Evolutionary conservation across 345 rosid genomes (phyloP).

Genomic region (Ricinus communis): DNA sequence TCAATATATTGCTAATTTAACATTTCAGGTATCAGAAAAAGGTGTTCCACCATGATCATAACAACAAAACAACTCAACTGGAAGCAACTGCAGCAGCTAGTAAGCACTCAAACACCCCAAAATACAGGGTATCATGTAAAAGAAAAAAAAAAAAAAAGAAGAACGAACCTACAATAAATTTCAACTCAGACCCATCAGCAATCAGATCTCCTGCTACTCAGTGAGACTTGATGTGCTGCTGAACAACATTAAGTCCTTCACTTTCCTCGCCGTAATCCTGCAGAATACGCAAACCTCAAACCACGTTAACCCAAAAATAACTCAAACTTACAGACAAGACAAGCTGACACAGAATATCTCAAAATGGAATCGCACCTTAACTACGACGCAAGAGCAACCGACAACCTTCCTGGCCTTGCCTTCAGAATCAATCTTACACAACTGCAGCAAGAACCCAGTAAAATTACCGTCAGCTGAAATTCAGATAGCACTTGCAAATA

Average conservation of each 20-base stretch:
- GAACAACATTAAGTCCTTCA: conserved; percentile 50
- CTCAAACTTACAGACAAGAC: no score
- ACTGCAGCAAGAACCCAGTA: conserved; percentile 37
- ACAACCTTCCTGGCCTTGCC: conserved; percentile 91
- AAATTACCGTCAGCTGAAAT: not conserved
- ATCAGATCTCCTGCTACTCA: conserved; percentile 18
- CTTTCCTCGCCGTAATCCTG: conserved; percentile 71
- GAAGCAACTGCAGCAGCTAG: no score
- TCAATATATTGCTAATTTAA: no score
- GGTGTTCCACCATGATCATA: no score
- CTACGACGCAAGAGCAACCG: conserved; percentile 83
- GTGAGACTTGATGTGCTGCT: conserved; percentile 48
- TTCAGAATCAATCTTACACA: conserved; percentile 86
- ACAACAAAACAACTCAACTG: no score
- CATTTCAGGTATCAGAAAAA: no score
- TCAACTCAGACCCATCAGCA: no score
- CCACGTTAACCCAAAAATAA: not conserved
- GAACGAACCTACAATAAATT: no score
- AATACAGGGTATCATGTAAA: no score
- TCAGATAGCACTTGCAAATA: not conserved
- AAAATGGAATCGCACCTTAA: conserved; percentile 48
- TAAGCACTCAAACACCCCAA: no score
- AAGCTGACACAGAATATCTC: not conserved
- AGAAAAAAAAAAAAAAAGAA: no score
- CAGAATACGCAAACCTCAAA: not conserved